These are phyloP conservation scores for Gossypium schwendimanii DNA, from an alignment of 441 rosid species.

Conservation along the genomic window DNA sequence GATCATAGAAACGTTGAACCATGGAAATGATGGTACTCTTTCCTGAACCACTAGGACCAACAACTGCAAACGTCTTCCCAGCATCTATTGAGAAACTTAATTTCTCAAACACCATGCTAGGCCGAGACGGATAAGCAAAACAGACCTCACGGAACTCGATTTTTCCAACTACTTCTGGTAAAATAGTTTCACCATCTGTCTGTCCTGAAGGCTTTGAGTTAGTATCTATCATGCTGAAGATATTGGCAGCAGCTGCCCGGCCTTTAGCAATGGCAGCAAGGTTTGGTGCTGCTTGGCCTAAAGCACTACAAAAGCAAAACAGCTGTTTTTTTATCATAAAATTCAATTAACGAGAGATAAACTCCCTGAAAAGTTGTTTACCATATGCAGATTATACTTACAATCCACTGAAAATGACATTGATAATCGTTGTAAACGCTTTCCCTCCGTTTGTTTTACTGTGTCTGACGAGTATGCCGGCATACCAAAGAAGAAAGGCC, in stretches of 20 bases:
- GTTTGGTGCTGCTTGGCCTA: conserved; percentile 79
- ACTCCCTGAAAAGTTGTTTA: not conserved
- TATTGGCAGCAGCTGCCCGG: conserved; percentile 59
- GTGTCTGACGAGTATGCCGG: conserved; percentile 67
- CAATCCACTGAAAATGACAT: conserved; percentile 82
- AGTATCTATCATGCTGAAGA: conserved; percentile 42
- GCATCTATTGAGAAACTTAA: conserved; percentile 52
- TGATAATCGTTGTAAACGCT: conserved; percentile 75
- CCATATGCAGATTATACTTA: conserved; percentile 27
- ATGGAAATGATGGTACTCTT: conserved; percentile 78
- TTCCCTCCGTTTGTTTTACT: conserved; percentile 59
- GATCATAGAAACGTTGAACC: conserved; percentile 82
- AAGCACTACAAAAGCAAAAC: conserved; percentile 41
- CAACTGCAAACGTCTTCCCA: conserved; percentile 59
- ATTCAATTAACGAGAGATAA: not conserved
- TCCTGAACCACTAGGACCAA: conserved; percentile 87
- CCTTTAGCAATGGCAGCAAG: conserved; percentile 77
- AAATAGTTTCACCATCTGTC: conserved; percentile 25
- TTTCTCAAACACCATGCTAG: conserved; percentile 48
- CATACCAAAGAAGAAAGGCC: conserved; percentile 76
- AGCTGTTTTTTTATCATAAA: conserved; percentile 11
- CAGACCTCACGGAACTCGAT: conserved; percentile 52
- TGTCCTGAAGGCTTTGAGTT: conserved; percentile 23
- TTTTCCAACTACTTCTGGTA: conserved; percentile 42
- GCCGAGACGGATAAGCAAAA: conserved; percentile 67